Percentiles rank a stretch among this genome's conserved stretches.
Evolutionary conservation across 2,329 filamentous ascomycete species (phyloP).

Genomic region (Scedosporium dehoogii): DNA sequence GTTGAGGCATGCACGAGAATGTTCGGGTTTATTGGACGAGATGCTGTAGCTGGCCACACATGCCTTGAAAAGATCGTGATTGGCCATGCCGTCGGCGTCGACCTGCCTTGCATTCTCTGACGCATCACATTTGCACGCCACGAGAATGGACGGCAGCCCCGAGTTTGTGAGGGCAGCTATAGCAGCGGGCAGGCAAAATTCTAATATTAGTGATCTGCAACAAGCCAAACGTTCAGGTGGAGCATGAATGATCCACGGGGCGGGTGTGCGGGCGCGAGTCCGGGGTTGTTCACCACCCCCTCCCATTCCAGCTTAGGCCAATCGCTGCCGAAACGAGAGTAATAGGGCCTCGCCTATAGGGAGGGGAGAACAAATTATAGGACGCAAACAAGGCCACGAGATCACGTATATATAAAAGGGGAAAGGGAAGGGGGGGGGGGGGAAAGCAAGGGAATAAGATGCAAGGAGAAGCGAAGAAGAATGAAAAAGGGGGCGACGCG

Average conservation of each 20-base stretch:
- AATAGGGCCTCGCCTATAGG: neutral
- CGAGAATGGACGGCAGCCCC: conserved; percentile 65
- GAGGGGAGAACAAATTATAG: too few species aligned
- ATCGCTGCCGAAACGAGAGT: neutral
- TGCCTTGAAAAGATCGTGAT: conserved; percentile 54
- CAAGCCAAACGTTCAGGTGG: conserved; percentile 4
- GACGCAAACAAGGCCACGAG: too few species aligned
- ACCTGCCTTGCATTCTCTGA: conserved; percentile 61
- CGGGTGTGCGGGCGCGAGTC: neutral
- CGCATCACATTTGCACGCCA: conserved; percentile 84
- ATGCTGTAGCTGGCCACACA: conserved; percentile 66
- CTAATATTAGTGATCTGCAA: neutral
- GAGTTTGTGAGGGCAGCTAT: conserved; percentile 65
- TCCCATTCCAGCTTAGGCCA: too few species aligned
- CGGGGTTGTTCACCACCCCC: neutral
- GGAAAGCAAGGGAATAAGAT: neutral
- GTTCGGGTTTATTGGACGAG: conserved; percentile 59
- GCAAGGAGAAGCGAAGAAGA: neutral
- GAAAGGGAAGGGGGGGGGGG: neutral
- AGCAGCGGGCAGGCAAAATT: neutral
- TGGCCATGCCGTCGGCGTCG: conserved; percentile 53
- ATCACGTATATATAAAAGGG: too few species aligned
- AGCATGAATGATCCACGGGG: conserved; percentile 11
- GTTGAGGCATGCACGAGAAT: conserved; percentile 65
- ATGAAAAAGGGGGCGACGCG: neutral